Evolutionary conservation across 352 stramenopile species (phyloP).

Genomic region (Hyaloperonospora brassicae): DNA sequence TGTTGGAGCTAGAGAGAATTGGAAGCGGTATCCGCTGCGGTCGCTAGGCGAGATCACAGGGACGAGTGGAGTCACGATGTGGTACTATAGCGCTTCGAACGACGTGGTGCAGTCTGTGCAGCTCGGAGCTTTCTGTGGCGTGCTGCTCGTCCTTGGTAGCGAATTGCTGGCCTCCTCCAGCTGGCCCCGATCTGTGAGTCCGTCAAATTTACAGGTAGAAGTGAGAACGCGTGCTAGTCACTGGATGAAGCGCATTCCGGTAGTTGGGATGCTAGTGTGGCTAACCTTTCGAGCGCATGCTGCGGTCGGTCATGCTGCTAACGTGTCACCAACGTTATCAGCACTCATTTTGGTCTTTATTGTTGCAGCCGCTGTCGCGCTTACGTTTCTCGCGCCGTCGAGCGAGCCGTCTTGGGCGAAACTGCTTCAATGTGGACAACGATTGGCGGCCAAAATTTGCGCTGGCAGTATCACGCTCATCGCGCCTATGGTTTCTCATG

Average conservation of each 20-base stretch:
- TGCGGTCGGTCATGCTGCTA: conserved; percentile 33
- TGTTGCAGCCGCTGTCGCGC: conserved; percentile 30
- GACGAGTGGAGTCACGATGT: conserved; percentile 45
- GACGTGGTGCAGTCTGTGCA: conserved; percentile 68
- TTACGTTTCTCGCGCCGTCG: conserved; percentile 43
- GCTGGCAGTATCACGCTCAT: conserved; percentile 40
- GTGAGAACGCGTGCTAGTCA: conserved; percentile 54
- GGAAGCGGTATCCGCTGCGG: conserved; percentile 45
- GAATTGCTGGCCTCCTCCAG: conserved; percentile 37
- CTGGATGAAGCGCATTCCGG: conserved; percentile 69
- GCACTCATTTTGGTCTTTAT: conserved; percentile 41
- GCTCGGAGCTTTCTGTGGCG: conserved; percentile 55
- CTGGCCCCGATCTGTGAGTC: conserved; percentile 12
- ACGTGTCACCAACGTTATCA: conserved; percentile 33
- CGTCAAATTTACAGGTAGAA: conserved; percentile 21
- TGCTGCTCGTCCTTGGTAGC: conserved; percentile 45
- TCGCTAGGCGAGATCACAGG: conserved; percentile 55
- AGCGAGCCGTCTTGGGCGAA: conserved; percentile 38
- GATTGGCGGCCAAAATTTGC: conserved; percentile 32
- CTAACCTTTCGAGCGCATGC: conserved; percentile 52
- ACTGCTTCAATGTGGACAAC: conserved; percentile 22
- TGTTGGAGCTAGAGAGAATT: conserved; percentile 58
- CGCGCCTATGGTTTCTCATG: conserved; percentile 37
- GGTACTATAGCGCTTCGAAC: conserved; percentile 47
- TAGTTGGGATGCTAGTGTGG: conserved; percentile 57